Evolutionary conservation across 306 rosid species (phyloP).

Genomic region (Acacia confusa): DNA sequence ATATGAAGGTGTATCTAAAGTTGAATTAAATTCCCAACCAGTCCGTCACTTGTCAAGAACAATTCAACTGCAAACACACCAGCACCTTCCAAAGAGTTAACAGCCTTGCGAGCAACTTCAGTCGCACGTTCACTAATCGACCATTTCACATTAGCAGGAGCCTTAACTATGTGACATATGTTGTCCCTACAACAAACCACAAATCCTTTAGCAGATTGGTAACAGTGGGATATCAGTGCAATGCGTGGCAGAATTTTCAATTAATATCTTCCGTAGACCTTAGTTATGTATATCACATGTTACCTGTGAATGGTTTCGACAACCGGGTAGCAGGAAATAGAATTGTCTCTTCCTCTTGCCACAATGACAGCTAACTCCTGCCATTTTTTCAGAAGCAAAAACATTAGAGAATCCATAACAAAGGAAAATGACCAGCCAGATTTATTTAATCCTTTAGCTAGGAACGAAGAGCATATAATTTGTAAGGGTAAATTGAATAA

Average conservation of each 20-base stretch:
- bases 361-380: conserved; percentile 93
- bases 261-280: conserved; percentile 15
- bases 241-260: neutral
- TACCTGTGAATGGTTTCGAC: conserved; percentile 98
- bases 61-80: conserved; percentile 96
- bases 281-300: conserved; percentile 26
- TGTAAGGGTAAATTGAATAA: neutral
- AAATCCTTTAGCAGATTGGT: conserved; percentile 28
- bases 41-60: conserved; percentile 72
- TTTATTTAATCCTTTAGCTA: neutral
- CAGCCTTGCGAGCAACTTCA: conserved; percentile 81
- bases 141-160: conserved; percentile 84
- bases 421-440: conserved; percentile 5
- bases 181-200: conserved; percentile 60
- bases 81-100: conserved; percentile 85
- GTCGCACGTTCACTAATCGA: conserved; percentile 61
- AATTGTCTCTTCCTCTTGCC: conserved; percentile 81
- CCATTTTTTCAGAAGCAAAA: conserved; percentile 27
- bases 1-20: conserved; percentile 9
- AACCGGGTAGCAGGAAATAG: conserved; percentile 74
- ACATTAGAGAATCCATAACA: neutral
- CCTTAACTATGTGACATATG: conserved; percentile 84
- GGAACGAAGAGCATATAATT: neutral
- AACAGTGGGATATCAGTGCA: conserved; percentile 14
- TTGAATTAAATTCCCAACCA: conserved; percentile 51